Percentiles rank a stretch among this genome's conserved stretches.
phyloP scores from a whole-genome alignment of 139 green algal genomes.

The Coelastrella sp. region DNA sequence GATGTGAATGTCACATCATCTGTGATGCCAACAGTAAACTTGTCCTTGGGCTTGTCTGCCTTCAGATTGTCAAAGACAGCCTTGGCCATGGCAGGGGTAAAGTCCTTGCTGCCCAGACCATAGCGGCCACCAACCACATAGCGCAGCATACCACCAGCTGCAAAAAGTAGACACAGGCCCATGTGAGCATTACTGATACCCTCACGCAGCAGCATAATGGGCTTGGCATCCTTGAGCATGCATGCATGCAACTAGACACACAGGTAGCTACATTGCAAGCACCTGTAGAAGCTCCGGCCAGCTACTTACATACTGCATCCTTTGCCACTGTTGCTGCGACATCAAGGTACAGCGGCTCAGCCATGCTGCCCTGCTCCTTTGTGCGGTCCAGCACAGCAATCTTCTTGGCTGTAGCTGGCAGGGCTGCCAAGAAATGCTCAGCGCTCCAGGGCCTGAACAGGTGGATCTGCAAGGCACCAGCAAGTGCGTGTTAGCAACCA shows the following conservation, averaged over 20 bases:
- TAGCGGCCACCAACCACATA: conserved; percentile 67
- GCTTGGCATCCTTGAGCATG: too few species aligned
- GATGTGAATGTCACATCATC: conserved; percentile 65
- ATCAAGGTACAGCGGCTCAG: conserved; percentile 61
- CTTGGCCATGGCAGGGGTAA: conserved; percentile 66
- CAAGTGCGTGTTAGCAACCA: not conserved
- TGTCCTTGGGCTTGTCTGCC: conserved; percentile 43
- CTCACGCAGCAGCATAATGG: too few species aligned
- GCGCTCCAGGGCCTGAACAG: conserved; percentile 68
- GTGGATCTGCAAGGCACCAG: conserved; percentile 51
- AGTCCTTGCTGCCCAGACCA: conserved; percentile 75
- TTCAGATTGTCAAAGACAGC: conserved; percentile 69
- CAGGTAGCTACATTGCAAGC: not conserved
- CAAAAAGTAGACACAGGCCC: not conserved
- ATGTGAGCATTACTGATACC: too few species aligned
- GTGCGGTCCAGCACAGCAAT: conserved; percentile 69
- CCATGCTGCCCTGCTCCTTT: conserved; percentile 65
- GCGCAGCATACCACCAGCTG: conserved; percentile 34
- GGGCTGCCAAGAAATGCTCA: conserved; percentile 56
- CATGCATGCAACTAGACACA: not conserved
- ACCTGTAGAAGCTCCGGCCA: not conserved
- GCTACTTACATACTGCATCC: conserved; percentile 32
- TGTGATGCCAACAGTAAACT: conserved; percentile 58
- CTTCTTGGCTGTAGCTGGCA: conserved; percentile 55
- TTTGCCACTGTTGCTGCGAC: conserved; percentile 44